Percentiles rank a stretch among this genome's conserved stretches.
Evolutionary conservation across 2,329 filamentous ascomycete genomes (phyloP).

Genomic region (Graphilbum fragrans): DNA sequence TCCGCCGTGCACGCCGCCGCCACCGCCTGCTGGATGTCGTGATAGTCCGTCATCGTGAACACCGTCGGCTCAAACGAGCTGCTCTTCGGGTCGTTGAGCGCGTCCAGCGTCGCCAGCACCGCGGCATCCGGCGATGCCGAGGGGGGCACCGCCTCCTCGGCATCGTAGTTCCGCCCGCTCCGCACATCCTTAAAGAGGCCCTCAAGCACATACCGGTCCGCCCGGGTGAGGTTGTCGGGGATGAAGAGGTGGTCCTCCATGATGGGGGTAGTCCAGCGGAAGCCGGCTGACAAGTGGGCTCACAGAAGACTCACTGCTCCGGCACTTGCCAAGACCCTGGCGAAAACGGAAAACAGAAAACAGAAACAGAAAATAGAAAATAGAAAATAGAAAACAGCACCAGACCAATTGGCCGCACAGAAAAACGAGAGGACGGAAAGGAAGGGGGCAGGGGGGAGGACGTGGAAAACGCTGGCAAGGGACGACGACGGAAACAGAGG

Average conservation of each 20-base stretch:
- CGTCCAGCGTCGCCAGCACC: slow-evolving; percentile 23
- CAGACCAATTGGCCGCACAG: too few relatives aligned
- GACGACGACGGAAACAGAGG: too few relatives aligned
- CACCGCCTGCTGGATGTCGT: slow-evolving; percentile 20
- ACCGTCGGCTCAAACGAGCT: slow-evolving; percentile 33
- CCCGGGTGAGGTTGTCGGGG: slow-evolving; percentile 26
- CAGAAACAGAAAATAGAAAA: too few relatives aligned
- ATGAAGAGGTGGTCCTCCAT: slow-evolving; percentile 18
- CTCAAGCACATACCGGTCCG: slow-evolving; percentile 26
- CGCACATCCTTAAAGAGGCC: slow-evolving; percentile 26
- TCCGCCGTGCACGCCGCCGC: not conserved
- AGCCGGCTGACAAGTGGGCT: not conserved
- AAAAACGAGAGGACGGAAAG: too few relatives aligned
- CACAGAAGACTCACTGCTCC: too few relatives aligned
- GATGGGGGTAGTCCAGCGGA: not conserved
- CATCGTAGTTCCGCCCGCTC: slow-evolving; percentile 10
- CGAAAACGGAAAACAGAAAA: too few relatives aligned
- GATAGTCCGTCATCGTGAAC: slow-evolving; percentile 28
- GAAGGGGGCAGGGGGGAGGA: too few relatives aligned
- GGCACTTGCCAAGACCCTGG: too few relatives aligned
- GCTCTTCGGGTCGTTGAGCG: slow-evolving; percentile 27
- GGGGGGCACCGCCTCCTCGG: slow-evolving; percentile 1
- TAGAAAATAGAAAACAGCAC: too few relatives aligned
- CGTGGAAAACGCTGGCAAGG: too few relatives aligned
- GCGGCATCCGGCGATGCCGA: slow-evolving; percentile 14